Evolutionary conservation across 2,329 filamentous ascomycete genomes (phyloP), one percentile per base, ranked within the genome.

Genomic region (Neofusicoccum sp.): DNA sequence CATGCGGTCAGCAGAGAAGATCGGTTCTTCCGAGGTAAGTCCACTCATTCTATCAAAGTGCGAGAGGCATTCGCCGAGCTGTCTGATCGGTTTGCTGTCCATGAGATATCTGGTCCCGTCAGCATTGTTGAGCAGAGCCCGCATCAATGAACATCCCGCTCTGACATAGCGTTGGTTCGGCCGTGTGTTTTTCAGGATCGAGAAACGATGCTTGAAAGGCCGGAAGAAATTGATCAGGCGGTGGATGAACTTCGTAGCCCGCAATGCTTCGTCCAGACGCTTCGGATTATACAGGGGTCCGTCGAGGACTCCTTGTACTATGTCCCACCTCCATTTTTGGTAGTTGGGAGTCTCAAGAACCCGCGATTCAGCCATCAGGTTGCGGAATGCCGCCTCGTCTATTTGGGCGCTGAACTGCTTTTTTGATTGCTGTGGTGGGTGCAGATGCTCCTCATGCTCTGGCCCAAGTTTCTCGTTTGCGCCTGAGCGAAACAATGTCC

Each of bases 251-350:
- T 98, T 98, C 2, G 93, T 96, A 1, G 90, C 93, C 74, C 93
- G 94, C 73, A 96, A 91, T 0, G 94, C 94, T 76, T 99, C 95
- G 69, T 97, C 94, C 4, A 99, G 83, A 9, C 95, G 86, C 76
- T 97, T 97, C 0, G 93, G 89, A 67, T 93, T 96, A 29, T 93
- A 89, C 28, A 99, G 79, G 1, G 96, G 95, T 0, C 95, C 96
- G 73, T 98, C 94, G 39, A 99, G 93, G 59, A 98, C 88, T 69
- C 89, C 90, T 64, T 93, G 85, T 45, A 99, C 93, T 41, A 96
- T 82, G 66, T 96, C 92, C 95, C 96, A 99, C 73, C 96, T 94
- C 95, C 95, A 99, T 75, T 99, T 99, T 43, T 87, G 83, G 71
- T 91, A 97, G 69, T 96, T 97, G 66, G 92, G 92, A 65, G 91